phyloP scores from a whole-genome alignment of 2,329 filamentous ascomycete genomes.

The Ascocoryne sarcoides region DNA sequence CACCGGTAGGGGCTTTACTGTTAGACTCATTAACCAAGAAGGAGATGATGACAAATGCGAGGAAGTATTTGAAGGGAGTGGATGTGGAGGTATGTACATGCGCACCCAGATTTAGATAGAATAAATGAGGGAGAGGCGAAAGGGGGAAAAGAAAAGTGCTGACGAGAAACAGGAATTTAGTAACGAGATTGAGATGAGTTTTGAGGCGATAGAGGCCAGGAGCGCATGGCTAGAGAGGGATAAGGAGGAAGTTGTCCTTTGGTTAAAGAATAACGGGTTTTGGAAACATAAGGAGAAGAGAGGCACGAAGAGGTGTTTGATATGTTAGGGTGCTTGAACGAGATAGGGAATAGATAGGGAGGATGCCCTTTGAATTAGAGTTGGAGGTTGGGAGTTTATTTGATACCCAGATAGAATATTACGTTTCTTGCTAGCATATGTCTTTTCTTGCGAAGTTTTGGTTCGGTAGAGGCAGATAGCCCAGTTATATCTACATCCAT shows the following conservation, averaged over 20 bases:
- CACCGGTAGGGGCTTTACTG: conserved; percentile 1
- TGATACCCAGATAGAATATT: no score
- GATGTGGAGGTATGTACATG: no score
- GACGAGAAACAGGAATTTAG: conserved; percentile 5
- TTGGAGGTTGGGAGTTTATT: no score
- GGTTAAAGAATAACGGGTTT: conserved; percentile 12
- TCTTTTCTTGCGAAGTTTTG: no score
- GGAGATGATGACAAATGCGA: conserved; percentile 3
- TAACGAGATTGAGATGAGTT: conserved; percentile 2
- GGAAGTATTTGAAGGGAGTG: conserved; percentile 2
- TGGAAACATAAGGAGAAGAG: not conserved
- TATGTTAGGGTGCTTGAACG: no score
- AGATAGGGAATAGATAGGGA: no score
- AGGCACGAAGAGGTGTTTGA: not conserved
- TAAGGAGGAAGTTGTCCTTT: conserved; percentile 8
- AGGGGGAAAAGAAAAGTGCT: not conserved
- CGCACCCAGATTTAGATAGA: no score
- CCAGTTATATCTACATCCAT: no score
- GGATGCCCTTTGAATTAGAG: no score
- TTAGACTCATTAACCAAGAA: conserved; percentile 2
- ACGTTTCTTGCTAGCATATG: no score
- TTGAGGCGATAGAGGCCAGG: conserved; percentile 9
- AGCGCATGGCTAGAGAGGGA: conserved; percentile 13
- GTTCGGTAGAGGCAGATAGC: no score
- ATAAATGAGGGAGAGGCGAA: not conserved